These are phyloP conservation scores for Sonneratia alba DNA, from an alignment of 345 rosid species.

Conservation along the genomic window DNA sequence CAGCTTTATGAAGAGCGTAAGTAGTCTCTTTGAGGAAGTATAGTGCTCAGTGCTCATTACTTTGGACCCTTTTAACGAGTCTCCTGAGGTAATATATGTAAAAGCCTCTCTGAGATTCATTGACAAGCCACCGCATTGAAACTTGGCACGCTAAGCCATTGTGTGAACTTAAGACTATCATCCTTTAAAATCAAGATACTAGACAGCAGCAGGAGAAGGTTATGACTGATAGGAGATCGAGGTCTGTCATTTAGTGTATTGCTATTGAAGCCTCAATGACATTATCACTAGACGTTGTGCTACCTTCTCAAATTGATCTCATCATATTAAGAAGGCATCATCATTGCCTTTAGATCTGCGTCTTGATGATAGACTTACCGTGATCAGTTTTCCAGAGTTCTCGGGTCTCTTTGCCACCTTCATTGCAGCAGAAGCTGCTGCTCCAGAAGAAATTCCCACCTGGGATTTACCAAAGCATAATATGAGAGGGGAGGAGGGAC, in stretches of 20 bases:
- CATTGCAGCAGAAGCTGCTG: constrained; percentile 89
- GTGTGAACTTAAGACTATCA: neutral
- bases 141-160: neutral
- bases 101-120: neutral
- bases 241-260: neutral
- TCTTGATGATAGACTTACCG: constrained; percentile 38
- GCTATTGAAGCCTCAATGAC: neutral
- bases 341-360: neutral
- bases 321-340: neutral
- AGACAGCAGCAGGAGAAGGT: neutral
- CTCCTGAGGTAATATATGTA: neutral
- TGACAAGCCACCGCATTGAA: neutral
- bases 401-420: constrained; percentile 83
- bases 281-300: neutral
- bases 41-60: neutral
- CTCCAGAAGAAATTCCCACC: constrained; percentile 99
- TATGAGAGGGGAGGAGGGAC: neutral
- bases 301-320: neutral
- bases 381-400: constrained; percentile 86
- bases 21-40: neutral
- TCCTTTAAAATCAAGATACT: neutral
- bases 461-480: constrained; percentile 13
- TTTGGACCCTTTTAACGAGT: neutral
- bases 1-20: neutral
- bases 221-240: neutral